Evolutionary conservation across 495 filamentous ascomycete genomes (phyloP), one percentile per base, ranked within the genome.

Genomic region (Ramalina intermedia): DNA sequence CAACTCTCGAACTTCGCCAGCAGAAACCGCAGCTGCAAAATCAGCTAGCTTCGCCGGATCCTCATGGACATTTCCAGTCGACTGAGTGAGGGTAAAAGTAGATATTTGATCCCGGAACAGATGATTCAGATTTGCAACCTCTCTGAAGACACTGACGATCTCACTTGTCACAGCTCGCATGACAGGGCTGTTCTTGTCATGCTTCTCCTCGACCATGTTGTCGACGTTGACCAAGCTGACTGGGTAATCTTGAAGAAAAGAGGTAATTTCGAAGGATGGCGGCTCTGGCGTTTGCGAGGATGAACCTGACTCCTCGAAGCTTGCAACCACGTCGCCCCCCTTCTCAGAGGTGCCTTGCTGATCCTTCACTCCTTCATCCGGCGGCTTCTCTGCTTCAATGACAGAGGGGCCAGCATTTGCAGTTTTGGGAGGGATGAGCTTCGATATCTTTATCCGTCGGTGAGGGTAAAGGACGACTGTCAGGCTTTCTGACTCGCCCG

Each of bases 71-170:
- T 96, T 96, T 27, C 90, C 89, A 2, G 87, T 80, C 17, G 87
- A 93, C 52, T 94, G 88, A 58, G 85, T 89, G 66, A 94, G 91
- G 18, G 89, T 90, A 63, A 96, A 99, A 2, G 89, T 87, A 0
- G 87, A 90, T 36, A 99, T 94, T 59, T 99, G 91, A 58, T 99
- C 93, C 17, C 89, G 78, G 71, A 99, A 99, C n/a, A 96, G 72
- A 41, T 79, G 82, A 64, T 96, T 99, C 61, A 95, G 72, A 46
- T 77, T 81, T 11, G 89, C 93, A 46, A 99, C 85, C 58, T 96
- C 88, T 63, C 94, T 95, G 74, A 94, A 96, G 6, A 94, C 89
- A 59, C 96, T 95, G 56, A 96, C 87, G 50, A 96, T 96, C 62
- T 99, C 93, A 61, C 85, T 91, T 16, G 88, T 94, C 36, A 96